These are phyloP conservation scores for Penicillium herquei DNA, from an alignment of 495 filamentous ascomycete genomes.

Conservation along the genomic window DNA sequence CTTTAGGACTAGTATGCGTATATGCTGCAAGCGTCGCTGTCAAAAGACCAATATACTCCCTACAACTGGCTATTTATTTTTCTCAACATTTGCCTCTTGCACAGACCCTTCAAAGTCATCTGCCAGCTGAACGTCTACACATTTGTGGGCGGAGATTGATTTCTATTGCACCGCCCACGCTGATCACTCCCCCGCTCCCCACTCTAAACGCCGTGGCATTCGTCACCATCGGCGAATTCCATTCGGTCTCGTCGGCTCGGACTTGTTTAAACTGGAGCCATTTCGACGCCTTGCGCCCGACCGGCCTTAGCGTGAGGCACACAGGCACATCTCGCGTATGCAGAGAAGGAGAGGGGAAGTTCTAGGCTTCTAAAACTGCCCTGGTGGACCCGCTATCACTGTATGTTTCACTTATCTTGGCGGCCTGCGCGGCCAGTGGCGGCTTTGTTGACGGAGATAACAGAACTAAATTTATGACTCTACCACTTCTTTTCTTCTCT, in stretches of 20 bases:
- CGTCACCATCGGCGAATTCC: constrained; percentile 16
- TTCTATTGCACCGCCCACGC: constrained; percentile 1
- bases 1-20: no score
- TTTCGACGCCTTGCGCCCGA: constrained; percentile 5
- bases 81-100: neutral
- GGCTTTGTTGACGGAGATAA: constrained; percentile 9
- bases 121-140: neutral
- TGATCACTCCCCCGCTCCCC: constrained; percentile 18
- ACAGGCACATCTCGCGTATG: neutral
- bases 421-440: constrained; percentile 11
- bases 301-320: neutral
- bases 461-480: constrained; percentile 5
- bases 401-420: constrained; percentile 20
- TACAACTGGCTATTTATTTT: neutral
- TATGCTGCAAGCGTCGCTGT: no score
- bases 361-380: neutral
- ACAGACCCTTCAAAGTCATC: constrained; percentile 3
- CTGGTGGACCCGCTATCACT: neutral
- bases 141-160: constrained; percentile 1
- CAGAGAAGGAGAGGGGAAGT: neutral
- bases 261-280: constrained; percentile 10
- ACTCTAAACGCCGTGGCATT: constrained; percentile 8
- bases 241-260: neutral
- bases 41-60: no score
- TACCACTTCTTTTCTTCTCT: neutral